Evolutionary conservation across 2,329 filamentous ascomycete species (phyloP), one percentile per base, ranked within the genome.

Genomic region (Botrytis fabae): DNA sequence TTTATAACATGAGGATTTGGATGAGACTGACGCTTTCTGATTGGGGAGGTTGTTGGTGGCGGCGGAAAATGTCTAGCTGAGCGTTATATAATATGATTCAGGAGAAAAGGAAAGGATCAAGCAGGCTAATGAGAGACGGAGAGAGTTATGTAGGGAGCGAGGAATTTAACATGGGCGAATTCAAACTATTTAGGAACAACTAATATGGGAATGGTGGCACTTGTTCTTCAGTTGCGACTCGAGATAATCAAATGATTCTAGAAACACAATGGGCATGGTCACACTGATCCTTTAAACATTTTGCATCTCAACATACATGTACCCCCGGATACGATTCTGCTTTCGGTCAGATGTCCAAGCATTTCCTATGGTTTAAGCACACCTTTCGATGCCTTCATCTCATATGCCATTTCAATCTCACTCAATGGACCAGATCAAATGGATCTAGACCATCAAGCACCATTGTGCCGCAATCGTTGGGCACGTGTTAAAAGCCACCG

Each of bases 401-500:
- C 7, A n/a, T 65, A 46, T 46, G n/a, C 40, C 60, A 42, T n/a
- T 62, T 40, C 25, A 62, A n/a, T n/a, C 38, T 42, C 10, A 42
- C 60, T 8, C 28, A 16, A 59, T 54, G n/a, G 51, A 28, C 14
- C 22, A 22, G 12, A 22, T 40, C 18, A 28, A 48, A 65, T 32
- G 40, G 42, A 64, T 66, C 64, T 38, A 54, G 44, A 51, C 44
- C 44, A n/a, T n/a, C 48, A 66, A 8, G 28, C 20, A 51, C 63
- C n/a, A 48, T 25, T 46, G 63, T 51, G 28, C 44, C 44, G 68
- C 68, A 38, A n/a, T 25, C 16, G n/a, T 51, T n/a, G 9, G 10
- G 44, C 69, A 71, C 60, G 69, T 71, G 69, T 46, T 25, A 40
- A 1, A 71, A 71, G 60, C 60, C 60, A 54, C 32, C 20, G 25